Conservation (phyloP, 257 asterid genomes). For the Nicotiana sylvestris region DNA sequence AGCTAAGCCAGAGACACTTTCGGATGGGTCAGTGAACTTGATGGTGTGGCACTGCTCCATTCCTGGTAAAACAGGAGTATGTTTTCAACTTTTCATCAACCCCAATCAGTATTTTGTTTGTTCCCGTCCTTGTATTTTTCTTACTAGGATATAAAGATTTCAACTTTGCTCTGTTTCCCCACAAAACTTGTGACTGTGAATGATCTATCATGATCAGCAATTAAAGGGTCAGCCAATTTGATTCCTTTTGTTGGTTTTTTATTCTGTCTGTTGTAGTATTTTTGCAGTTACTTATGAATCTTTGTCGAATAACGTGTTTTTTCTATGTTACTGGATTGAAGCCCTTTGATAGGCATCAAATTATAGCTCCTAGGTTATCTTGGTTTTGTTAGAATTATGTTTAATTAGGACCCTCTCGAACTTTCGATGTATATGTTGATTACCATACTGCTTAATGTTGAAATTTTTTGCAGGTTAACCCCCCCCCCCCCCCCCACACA, state of each 20-base stretch:
- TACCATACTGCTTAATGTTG: background rate
- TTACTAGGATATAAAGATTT: constrained; percentile 1
- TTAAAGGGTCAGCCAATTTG: background rate
- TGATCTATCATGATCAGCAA: background rate
- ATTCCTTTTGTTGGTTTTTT: background rate
- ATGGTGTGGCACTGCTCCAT: constrained; percentile 34
- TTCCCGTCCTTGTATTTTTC: background rate
- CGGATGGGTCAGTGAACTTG: constrained; percentile 26
- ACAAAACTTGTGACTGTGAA: background rate
- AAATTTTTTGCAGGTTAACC: background rate
- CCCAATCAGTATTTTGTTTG: background rate
- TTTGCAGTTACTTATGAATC: background rate
- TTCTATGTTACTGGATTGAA: background rate
- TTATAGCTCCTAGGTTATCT: background rate
- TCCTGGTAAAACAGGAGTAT: constrained; percentile 34
- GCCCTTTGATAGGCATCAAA: background rate
- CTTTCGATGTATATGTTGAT: background rate
- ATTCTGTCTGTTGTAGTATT: no score
- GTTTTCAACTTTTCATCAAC: background rate
- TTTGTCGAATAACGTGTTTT: background rate
- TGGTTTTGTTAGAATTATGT: background rate
- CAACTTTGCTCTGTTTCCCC: background rate
- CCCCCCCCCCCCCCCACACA: no score
- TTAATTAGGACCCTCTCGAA: background rate
- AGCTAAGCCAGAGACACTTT: constrained; percentile 29